Base-by-base conservation (phyloP, 2,329 filamentous ascomycete genomes). In the Penicillium paneum region DNA sequence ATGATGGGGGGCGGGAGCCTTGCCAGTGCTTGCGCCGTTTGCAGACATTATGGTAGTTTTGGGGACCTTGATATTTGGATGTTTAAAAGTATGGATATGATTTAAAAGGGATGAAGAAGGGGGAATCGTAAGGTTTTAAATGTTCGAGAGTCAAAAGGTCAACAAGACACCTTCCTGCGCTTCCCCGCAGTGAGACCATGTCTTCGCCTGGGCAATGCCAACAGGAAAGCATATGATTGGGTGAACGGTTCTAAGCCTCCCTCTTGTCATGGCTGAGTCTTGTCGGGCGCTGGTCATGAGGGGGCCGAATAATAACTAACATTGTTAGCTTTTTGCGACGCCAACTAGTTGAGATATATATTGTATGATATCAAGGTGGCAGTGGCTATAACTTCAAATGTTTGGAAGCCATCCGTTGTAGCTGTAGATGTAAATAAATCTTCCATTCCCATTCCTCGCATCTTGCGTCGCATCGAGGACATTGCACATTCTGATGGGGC, bases 21-120 rank as follows among this genome's bases (percentile, higher is more conserved):
- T 76, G 63, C 73, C 68, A 50, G 63, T 71, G 56, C 57, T 52
- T 51, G 61, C 49, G 49, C 60, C 64, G 52, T 60, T 63, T n/a
- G 57, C 50, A 44, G 68, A 71, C 69, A 29, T 35, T 48, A 50
- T 41, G 38, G n/a, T 24, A 11, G 31, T 47, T 29, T 41, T 39
- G 29, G 11, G 21, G 21, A 8, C 8, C 3, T 17, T 35, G n/a
- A 2, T 19, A 21, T 15, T 17, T 28, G 5, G 32, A 32, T n/a
- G 7, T 26, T 17, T 5, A 12, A n/a, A 24, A 10, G 10, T 31
- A 7, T 13, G 12, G 32, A 35, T 35, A 35, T 8, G 13, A 46
- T 32, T n/a, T 15, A 21, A 7, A 35, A 34, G 21, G n/a, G 40
- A 44, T 36, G 4, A 42, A 44, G 36, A 21, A 45, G 26, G n/a